These are phyloP conservation scores for Bryoglossum gracile DNA, from an alignment of 495 filamentous ascomycete genomes.

Conservation along the genomic window DNA sequence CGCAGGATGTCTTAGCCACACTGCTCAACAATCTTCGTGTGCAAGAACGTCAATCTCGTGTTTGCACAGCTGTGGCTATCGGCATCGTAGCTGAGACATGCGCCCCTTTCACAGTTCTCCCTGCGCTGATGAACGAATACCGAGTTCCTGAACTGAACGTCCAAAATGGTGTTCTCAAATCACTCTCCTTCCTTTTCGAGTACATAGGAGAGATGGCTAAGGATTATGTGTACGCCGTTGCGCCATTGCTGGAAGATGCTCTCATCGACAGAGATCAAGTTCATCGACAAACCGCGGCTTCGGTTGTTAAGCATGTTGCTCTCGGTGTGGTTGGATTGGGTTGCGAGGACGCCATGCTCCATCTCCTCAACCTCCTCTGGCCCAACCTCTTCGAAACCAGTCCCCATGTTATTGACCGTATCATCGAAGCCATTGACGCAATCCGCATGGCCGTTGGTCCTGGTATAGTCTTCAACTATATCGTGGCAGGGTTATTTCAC, in stretches of 20 bases:
- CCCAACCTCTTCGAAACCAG: slow-evolving; percentile 98
- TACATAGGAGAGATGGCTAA: slow-evolving; percentile 99
- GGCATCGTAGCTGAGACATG: slow-evolving; percentile 99
- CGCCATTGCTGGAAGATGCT: slow-evolving; percentile 93
- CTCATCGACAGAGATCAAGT: slow-evolving; percentile 98
- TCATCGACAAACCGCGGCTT: slow-evolving; percentile 92
- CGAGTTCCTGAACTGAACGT: slow-evolving; percentile 97
- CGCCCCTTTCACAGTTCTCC: slow-evolving; percentile 97
- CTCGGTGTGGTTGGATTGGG: slow-evolving; percentile 92
- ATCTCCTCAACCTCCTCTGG: slow-evolving; percentile 91
- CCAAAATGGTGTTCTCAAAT: slow-evolving; percentile 96
- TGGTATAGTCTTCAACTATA: slow-evolving; percentile 89
- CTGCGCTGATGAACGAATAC: slow-evolving; percentile 99
- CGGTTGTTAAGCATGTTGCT: slow-evolving; percentile 94
- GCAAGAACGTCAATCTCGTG: slow-evolving; percentile 94
- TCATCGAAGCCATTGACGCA: slow-evolving; percentile 96
- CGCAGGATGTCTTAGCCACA: slow-evolving; percentile 93
- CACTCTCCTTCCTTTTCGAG: slow-evolving; percentile 94
- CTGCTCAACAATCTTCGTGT: slow-evolving; percentile 95
- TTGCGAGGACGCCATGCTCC: slow-evolving; percentile 98
- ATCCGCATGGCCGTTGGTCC: slow-evolving; percentile 90
- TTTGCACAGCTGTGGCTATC: slow-evolving; percentile 97
- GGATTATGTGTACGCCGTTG: slow-evolving; percentile 98
- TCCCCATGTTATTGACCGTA: slow-evolving; percentile 96
- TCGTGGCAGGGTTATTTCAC: slow-evolving; percentile 96